phyloP scores from a whole-genome alignment of 345 rosid genomes.

The Ceriops zippeliana region DNA sequence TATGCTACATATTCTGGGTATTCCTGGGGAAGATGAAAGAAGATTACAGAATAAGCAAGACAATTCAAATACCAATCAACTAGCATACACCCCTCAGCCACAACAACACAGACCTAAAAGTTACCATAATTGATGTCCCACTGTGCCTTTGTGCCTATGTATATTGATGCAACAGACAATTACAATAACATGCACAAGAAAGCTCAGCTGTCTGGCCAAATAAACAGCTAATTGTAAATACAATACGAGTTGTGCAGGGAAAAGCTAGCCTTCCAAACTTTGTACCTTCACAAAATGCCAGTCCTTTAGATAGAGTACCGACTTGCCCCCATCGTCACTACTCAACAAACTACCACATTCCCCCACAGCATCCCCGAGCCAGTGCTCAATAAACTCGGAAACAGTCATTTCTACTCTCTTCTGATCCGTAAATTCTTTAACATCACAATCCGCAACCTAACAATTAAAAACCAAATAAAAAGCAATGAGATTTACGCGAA shows the following conservation, averaged over 20 bases:
- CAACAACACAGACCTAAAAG: background rate
- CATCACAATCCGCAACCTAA: slow-evolving; percentile 84
- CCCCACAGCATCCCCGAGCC: slow-evolving; percentile 33
- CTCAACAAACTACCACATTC: slow-evolving; percentile 9
- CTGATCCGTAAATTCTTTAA: slow-evolving; percentile 78
- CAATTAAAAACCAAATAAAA: slow-evolving; percentile 4
- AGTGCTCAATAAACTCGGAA: slow-evolving; percentile 50
- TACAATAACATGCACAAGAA: background rate
- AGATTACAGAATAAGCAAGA: slow-evolving; percentile 5
- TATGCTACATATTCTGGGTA: slow-evolving; percentile 76
- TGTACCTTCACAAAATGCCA: slow-evolving; percentile 93
- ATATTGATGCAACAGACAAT: background rate
- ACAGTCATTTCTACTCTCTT: slow-evolving; percentile 81
- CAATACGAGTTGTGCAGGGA: background rate
- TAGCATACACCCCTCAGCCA: slow-evolving; percentile 11
- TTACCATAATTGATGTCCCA: background rate
- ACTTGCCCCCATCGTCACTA: slow-evolving; percentile 20
- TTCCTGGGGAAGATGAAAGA: slow-evolving; percentile 52
- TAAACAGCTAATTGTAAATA: background rate
- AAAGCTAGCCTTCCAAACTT: background rate
- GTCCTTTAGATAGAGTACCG: slow-evolving; percentile 76
- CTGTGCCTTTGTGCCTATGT: too few species aligned
- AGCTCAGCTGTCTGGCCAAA: background rate
- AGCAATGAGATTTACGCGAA: background rate
- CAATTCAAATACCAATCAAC: slow-evolving; percentile 4